Evolutionary conservation across 2,329 filamentous ascomycete genomes (phyloP).

Genomic region (Colletotrichum sp.): DNA sequence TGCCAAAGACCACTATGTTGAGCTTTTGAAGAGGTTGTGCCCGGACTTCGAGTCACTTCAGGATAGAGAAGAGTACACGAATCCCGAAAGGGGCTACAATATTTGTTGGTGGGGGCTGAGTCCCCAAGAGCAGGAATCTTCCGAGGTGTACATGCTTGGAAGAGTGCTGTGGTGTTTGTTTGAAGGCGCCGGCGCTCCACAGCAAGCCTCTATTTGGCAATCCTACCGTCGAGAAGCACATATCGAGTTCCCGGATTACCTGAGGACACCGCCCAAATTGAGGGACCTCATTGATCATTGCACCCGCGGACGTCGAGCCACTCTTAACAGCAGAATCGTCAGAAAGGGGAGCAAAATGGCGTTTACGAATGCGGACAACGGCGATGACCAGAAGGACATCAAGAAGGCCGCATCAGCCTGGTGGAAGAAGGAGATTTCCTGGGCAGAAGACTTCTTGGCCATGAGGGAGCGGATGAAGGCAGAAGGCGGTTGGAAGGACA

Average conservation of each 20-base stretch:
- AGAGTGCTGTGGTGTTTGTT: constrained; percentile 68
- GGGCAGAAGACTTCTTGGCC: constrained; percentile 52
- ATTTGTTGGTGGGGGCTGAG: constrained; percentile 61
- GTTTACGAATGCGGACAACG: constrained; percentile 37
- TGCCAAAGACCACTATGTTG: constrained; percentile 44
- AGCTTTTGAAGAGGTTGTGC: constrained; percentile 46
- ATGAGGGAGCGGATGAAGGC: constrained; percentile 41
- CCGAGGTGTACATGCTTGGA: constrained; percentile 68
- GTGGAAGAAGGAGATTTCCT: constrained; percentile 54
- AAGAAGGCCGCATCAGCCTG: constrained; percentile 46
- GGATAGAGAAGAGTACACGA: constrained; percentile 49
- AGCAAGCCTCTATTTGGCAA: constrained; percentile 62
- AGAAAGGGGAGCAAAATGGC: constrained; percentile 52
- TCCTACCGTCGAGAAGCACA: constrained; percentile 62
- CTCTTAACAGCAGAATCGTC: constrained; percentile 49
- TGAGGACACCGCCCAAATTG: constrained; percentile 49
- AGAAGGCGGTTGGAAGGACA: constrained; percentile 52
- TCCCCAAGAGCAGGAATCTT: constrained; percentile 56
- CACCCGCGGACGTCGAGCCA: constrained; percentile 51
- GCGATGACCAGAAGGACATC: constrained; percentile 38
- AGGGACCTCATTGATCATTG: constrained; percentile 55
- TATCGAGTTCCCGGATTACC: constrained; percentile 60
- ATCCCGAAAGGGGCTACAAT: constrained; percentile 58
- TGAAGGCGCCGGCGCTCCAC: constrained; percentile 63
- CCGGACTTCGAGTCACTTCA: constrained; percentile 50